These are phyloP conservation scores for Pilaira anomala DNA, from an alignment of 192 early-diverging fungal species.

Conservation along the genomic window DNA sequence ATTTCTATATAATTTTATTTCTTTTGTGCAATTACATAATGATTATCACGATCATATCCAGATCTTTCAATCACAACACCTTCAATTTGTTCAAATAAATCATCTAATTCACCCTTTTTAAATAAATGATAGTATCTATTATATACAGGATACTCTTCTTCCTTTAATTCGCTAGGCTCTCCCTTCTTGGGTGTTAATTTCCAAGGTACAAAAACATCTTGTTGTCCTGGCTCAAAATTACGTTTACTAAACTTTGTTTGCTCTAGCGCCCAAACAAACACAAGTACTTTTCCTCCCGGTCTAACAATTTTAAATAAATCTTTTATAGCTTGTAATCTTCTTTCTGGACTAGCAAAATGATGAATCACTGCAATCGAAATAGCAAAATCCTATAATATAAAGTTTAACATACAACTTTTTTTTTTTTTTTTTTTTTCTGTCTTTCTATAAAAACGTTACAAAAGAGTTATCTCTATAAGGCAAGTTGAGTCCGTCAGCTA, in stretches of 20 bases:
- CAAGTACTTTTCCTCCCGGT: constrained; percentile 65
- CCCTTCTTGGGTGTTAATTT: constrained; percentile 55
- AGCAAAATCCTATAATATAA: constrained; percentile 74
- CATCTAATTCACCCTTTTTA: constrained; percentile 78
- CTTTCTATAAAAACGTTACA: too few species aligned
- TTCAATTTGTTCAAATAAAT: constrained; percentile 53
- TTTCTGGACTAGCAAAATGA: constrained; percentile 79
- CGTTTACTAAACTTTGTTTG: constrained; percentile 71
- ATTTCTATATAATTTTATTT: neutral
- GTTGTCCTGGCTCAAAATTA: constrained; percentile 70
- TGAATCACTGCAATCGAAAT: constrained; percentile 97
- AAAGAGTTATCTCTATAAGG: constrained; percentile 71
- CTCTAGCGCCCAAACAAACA: constrained; percentile 98
- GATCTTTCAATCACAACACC: constrained; percentile 53
- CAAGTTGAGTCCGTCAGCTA: constrained; percentile 74
- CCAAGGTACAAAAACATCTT: constrained; percentile 97
- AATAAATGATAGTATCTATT: constrained; percentile 93
- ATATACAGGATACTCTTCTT: constrained; percentile 42
- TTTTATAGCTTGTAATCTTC: constrained; percentile 66
- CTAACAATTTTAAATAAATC: constrained; percentile 79
- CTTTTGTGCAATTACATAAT: constrained; percentile 70
- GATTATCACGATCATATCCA: constrained; percentile 97
- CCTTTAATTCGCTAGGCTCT: constrained; percentile 28
- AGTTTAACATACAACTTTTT: neutral
- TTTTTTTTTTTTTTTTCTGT: neutral